Base-by-base conservation (phyloP, 2,329 filamentous ascomycete species). In the Orbilia blumenaviensis region DNA sequence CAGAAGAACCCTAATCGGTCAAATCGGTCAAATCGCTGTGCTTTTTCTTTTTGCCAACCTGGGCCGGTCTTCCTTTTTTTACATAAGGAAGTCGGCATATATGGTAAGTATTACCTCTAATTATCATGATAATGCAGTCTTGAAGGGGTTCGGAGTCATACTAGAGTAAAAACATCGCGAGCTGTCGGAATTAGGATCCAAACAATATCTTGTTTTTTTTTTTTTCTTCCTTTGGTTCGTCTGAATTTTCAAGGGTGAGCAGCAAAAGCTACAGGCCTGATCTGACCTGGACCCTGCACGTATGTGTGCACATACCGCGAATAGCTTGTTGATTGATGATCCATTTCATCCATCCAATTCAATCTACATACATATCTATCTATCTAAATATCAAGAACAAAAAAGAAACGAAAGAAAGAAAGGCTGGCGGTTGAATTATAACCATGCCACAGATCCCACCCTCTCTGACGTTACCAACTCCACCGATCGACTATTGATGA, bases 401-500 rank as follows among this genome's bases (percentile, higher is more conserved):
- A 41, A 41, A 9, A 7, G 36, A 41, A 41, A 41, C 36, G n/a
- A 3, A 7, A n/a, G n/a, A 3, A 7, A 14, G n/a, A 41, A 41
- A 7, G 14, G 14, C 3, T 9, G 3, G 36, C 36, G 3, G 14
- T 14, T n/a, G n/a, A n/a, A n/a, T n/a, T 56, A 56, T 52, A 54
- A 54, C 48, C 48, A 54, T 54, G 48, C 21, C 54, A 61, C 29
- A 36, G 36, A 29, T 29, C 52, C 50, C 60, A 34, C 36, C 42
- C 36, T 29, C 54, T 71, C 60, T 36, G 46, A 68, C 64, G 64
- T 68, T 56, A 68, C 50, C 52, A 68, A 38, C 44, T 44, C 64
- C 38, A 68, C 64, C 27, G 66, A 69, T 69, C 66, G 52, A 21
- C 66, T 46, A 27, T 48, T 38, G 66, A 71, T 71, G 44, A 62